A percentile compares a stretch with the other conserved stretches of the same genome.
Conservation (phyloP, 2,329 filamentous ascomycete genomes). For the Alternaria postmessia region DNA sequence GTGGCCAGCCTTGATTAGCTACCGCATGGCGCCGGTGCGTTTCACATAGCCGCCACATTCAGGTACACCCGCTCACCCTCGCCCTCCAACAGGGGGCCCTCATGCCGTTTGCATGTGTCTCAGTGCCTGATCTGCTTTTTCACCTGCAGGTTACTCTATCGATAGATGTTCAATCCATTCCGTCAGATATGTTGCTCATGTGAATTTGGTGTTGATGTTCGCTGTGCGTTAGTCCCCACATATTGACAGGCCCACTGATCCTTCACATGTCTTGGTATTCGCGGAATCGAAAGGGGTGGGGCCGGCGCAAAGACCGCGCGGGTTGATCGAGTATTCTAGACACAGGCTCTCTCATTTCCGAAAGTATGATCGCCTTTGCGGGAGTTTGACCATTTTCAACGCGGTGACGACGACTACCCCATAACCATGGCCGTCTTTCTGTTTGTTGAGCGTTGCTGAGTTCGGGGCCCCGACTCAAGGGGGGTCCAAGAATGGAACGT, state of each 20-base stretch:
- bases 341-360: conserved; percentile 14
- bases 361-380: conserved; percentile 1
- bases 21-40: conserved; percentile 9
- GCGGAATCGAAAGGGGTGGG: conserved; percentile 13
- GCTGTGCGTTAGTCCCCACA: conserved; percentile 4
- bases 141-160: neutral
- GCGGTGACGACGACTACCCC: conserved; percentile 4
- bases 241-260: conserved; percentile 2
- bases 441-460: conserved; percentile 7
- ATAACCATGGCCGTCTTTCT: neutral
- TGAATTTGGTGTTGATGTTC: neutral
- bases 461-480: conserved; percentile 7
- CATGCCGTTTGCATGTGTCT: conserved; percentile 6
- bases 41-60: conserved; percentile 19
- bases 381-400: conserved; percentile 9
- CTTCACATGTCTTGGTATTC: conserved; percentile 9
- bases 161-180: neutral
- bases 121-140: neutral
- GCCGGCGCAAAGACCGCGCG: conserved; percentile 12
- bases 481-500: neutral
- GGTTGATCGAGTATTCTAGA: conserved; percentile 16
- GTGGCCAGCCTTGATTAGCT: conserved; percentile 11
- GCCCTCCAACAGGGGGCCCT: neutral
- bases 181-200: neutral
- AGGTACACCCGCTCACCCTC: conserved; percentile 16